Conservation (phyloP, 768 basidiomycete genomes). For the Strobilomyces dryophilus region DNA sequence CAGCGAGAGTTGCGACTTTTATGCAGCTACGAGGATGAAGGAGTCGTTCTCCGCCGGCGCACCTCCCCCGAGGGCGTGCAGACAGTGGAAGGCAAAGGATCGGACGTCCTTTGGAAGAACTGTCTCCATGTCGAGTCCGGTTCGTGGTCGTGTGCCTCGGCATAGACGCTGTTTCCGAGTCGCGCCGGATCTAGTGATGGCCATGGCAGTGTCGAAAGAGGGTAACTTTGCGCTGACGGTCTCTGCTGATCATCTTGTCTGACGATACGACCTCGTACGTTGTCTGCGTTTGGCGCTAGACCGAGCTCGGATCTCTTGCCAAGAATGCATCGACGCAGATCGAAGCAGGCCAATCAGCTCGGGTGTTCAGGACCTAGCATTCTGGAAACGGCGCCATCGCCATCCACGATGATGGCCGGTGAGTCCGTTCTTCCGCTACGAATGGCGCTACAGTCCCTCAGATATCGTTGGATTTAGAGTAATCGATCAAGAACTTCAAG, state of each 20-base stretch:
- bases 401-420: slow-evolving; percentile 78
- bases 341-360: slow-evolving; percentile 24
- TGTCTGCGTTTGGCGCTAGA: not conserved
- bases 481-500: slow-evolving; percentile 76
- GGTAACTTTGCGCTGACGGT: slow-evolving; percentile 66
- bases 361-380: slow-evolving; percentile 58
- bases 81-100: slow-evolving; percentile 67
- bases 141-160: slow-evolving; percentile 30
- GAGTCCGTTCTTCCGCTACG: slow-evolving; percentile 26
- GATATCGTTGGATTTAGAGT: slow-evolving; percentile 43
- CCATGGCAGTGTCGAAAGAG: slow-evolving; percentile 65
- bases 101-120: slow-evolving; percentile 65
- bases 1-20: slow-evolving; percentile 54
- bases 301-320: not conserved
- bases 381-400: slow-evolving; percentile 78
- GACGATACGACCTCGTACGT: slow-evolving; percentile 56
- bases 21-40: slow-evolving; percentile 82
- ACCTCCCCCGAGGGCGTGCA: slow-evolving; percentile 33
- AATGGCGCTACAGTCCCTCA: not conserved
- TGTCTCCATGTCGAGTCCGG: slow-evolving; percentile 73
- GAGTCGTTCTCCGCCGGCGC: slow-evolving; percentile 64
- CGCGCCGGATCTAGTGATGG: slow-evolving; percentile 61
- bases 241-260: slow-evolving; percentile 79
- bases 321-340: slow-evolving; percentile 8
- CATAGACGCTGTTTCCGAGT: not conserved